Evolutionary conservation across 495 filamentous ascomycete species (phyloP), one percentile per base, ranked within the genome.

Genomic region (Penicillium roqueforti): DNA sequence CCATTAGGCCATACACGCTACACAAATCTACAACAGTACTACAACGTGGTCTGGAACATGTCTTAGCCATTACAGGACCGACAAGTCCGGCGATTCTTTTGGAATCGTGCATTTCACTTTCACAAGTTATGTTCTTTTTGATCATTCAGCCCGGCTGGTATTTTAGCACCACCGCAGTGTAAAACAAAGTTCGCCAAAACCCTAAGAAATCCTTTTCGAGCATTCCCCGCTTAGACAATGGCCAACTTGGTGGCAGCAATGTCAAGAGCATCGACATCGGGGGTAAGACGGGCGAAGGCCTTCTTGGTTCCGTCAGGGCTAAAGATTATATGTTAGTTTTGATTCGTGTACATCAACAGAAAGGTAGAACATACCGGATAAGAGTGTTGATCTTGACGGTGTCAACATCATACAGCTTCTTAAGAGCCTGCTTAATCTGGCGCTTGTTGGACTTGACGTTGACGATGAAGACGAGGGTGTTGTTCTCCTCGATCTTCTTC

Each of bases 401-500:
- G 68, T 96, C 91, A 59, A 99, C 92, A 76, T 97, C 92, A 76
- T 99, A 99, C 61, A 97, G 84, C 87, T 92, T 96, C 90, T 99
- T 99, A 60, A 99, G 80, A 57, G 93, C 88, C 66, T 82, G 80
- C 85, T 96, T 96, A 79, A 99, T 99, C 85, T 99, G 93, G 68
- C 91, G 86, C 89, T 99, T 99, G 82, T 99, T 99, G 67, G 90
- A 83, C 88, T 97, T 96, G 72, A 91, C 83, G 62, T 99, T 89
- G 67, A 96, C 91, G 68, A 97, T 96, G 81, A 99, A 97, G 63
- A 97, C 95, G 20, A 97, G 82, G 64, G 93, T 96, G 84, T 99
- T 96, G 84, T 97, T 89, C 87, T 97, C 93, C 85, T 97, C 95
- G 60, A 97, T 95, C 87, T 96, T 97, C 90, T 99, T 99, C 90